Conservation (phyloP, 805 yeast species). For the Candida hungchunana region DNA sequence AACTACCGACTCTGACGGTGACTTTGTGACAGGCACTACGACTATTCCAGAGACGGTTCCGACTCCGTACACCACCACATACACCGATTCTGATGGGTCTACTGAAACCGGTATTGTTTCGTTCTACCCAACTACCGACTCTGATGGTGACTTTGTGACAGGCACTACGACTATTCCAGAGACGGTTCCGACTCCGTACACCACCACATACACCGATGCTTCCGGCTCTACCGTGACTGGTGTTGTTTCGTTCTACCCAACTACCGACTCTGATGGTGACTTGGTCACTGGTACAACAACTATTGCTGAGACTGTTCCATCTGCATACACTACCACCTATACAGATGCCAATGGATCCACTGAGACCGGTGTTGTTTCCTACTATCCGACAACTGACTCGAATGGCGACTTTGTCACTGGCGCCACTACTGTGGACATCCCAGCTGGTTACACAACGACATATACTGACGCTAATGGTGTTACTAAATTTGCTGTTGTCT, state of each 20-base stretch:
- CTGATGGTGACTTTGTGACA: conserved; percentile 9
- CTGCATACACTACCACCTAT: too few relatives aligned
- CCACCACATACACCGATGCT: conserved; percentile 4
- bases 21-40: neutral
- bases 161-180: conserved; percentile 10
- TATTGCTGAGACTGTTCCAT: too few relatives aligned
- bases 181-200: conserved; percentile 5
- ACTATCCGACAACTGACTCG: conserved; percentile 8
- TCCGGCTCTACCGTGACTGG: conserved; percentile 4
- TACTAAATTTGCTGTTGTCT: conserved; percentile 5
- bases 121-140: neutral
- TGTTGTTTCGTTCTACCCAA: conserved; percentile 8
- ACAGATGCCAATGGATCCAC: too few relatives aligned
- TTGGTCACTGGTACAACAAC: too few relatives aligned
- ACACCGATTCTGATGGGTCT: conserved; percentile 6
- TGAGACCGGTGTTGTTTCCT: too few relatives aligned
- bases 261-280: conserved; percentile 6
- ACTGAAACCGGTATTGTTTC: neutral
- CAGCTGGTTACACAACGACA: conserved; percentile 5
- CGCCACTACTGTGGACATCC: conserved; percentile 15
- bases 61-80: too few relatives aligned
- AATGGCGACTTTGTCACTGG: conserved; percentile 7
- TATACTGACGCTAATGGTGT: conserved; percentile 2
- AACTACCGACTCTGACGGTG: conserved; percentile 4
- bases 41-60: too few relatives aligned